These are phyloP conservation scores for Sequoiadendron giganteum DNA, from an alignment of 75 land plant species.

Conservation along the genomic window DNA sequence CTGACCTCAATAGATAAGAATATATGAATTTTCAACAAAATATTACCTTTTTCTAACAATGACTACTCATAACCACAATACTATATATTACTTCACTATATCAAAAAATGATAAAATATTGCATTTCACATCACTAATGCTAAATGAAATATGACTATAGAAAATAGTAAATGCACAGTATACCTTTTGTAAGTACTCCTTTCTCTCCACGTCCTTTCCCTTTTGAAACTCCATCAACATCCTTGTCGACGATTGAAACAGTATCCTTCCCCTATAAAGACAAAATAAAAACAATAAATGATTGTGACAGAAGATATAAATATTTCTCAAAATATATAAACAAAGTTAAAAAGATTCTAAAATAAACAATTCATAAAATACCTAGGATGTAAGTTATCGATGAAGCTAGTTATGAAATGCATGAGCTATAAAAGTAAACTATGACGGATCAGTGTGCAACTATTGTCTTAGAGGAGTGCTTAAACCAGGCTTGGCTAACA, in stretches of 20 bases:
- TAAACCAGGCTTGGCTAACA: not conserved
- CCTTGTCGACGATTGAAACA: slow-evolving; percentile 82
- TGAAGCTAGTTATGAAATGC: not conserved
- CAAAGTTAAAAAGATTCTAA: not conserved
- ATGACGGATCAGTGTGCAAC: not conserved
- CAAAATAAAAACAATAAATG: not conserved
- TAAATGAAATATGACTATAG: not conserved
- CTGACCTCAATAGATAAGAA: not conserved
- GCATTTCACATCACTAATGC: not conserved
- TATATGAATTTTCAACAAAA: not conserved
- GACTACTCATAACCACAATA: not conserved
- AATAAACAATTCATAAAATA: not conserved
- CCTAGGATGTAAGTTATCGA: not conserved
- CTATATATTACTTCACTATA: not conserved
- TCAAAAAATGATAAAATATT: not conserved
- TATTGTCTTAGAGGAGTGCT: not conserved
- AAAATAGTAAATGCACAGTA: not conserved
- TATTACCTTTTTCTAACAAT: not conserved
- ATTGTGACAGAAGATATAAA: not conserved
- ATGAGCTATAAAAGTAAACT: not conserved
- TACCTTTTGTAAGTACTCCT: not conserved
- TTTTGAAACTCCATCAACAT: slow-evolving; percentile 58
- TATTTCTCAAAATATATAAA: not conserved
- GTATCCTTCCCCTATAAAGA: slow-evolving; percentile 24
- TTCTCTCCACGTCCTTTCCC: not conserved